phyloP scores from a whole-genome alignment of 2,329 filamentous ascomycete genomes.

The Seiridium cupressi region DNA sequence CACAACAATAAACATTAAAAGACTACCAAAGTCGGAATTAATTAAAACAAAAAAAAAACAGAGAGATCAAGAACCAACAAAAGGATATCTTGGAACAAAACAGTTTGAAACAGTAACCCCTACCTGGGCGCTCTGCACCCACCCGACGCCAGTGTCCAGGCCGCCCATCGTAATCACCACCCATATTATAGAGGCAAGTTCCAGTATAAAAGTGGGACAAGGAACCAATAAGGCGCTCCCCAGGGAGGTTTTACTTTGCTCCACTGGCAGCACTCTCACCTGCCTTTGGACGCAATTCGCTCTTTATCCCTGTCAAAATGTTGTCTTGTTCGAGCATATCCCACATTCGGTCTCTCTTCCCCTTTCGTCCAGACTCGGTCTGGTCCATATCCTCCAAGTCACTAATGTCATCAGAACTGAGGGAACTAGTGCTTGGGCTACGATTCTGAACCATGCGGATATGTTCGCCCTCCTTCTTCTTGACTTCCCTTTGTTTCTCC shows the following conservation, averaged over 20 bases:
- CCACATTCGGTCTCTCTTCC: conserved; percentile 50
- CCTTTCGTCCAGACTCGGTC: conserved; percentile 37
- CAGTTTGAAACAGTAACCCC: background rate
- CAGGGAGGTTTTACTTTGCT: background rate
- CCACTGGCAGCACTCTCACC: background rate
- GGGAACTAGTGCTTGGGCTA: conserved; percentile 45
- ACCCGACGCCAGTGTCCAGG: background rate
- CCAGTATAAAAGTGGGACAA: background rate
- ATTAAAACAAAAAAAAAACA: background rate
- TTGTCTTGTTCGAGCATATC: conserved; percentile 40
- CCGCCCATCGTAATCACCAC: background rate
- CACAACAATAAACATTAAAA: background rate
- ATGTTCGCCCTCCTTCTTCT: conserved; percentile 60
- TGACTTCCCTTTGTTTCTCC: conserved; percentile 68
- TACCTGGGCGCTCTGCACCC: background rate
- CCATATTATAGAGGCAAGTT: background rate
- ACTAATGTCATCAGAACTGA: conserved; percentile 53
- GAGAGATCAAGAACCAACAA: background rate
- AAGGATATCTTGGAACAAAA: background rate
- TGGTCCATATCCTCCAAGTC: conserved; percentile 45
- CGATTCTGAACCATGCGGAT: conserved; percentile 57
- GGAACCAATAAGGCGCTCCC: background rate
- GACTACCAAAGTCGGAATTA: background rate
- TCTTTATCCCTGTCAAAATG: background rate
- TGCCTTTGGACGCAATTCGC: background rate